Conservation (phyloP, 345 rosid genomes). For the Microcos paniculata region DNA sequence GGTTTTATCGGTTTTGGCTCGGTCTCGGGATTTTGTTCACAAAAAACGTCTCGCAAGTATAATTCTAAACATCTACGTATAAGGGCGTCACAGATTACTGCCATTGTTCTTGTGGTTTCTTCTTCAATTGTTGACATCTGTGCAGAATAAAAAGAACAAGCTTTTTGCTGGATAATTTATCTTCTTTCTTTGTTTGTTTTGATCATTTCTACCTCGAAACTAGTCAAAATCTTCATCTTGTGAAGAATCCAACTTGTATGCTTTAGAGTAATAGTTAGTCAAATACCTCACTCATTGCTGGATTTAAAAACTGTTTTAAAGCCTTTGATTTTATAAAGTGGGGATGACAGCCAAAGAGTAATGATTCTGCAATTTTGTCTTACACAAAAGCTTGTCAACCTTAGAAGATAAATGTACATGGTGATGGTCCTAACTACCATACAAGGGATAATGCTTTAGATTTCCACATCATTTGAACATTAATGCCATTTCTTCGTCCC, state of each 20-base stretch:
- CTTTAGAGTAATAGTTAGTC: neutral
- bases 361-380: slow-evolving; percentile 5
- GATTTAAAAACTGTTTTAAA: slow-evolving; percentile 13
- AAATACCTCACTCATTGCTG: slow-evolving; percentile 10
- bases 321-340: neutral
- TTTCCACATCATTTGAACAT: slow-evolving; percentile 1
- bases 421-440: neutral
- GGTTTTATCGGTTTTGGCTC: too few species aligned
- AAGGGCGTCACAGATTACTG: neutral
- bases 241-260: neutral
- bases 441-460: neutral
- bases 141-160: neutral
- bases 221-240: neutral
- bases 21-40: too few species aligned
- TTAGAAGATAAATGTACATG: neutral
- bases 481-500: neutral
- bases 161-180: neutral
- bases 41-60: too few species aligned
- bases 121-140: neutral
- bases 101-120: neutral
- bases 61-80: too few species aligned
- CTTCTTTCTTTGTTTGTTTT: slow-evolving; percentile 2
- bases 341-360: slow-evolving; percentile 6
- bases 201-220: neutral
- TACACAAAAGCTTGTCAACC: neutral